Base-by-base conservation (phyloP, 805 yeast species). In the Saccharomycopsis sp. region DNA sequence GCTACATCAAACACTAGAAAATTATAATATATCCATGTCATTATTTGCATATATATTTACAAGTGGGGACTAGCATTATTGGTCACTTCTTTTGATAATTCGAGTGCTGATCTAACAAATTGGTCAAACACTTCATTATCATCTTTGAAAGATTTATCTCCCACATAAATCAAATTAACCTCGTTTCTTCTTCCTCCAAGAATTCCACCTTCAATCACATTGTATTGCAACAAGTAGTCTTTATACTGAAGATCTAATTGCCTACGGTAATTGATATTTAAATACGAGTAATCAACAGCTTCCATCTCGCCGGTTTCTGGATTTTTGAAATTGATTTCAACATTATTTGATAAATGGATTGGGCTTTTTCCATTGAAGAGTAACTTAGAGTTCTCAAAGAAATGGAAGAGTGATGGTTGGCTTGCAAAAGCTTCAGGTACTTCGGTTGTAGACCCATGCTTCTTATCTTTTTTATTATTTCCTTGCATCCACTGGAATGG, bases 141-240 rank as follows among this genome's bases (percentile, higher is more conserved):
- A n/a, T 44, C 49, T 17, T n/a, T 17, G 7, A 44, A 44, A 44
- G 49, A 44, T 44, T 44, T 44, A 7, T 54, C 51, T 29, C 25
- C 22, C 61, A 72, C 67, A 55, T 78, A 70, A 53, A 78, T 75
- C 57, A 81, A 67, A 66, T 74, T 71, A 56, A 79, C 74, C 65
- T 81, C 85, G 8, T 72, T 57, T 53, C 72, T 66, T 53, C 80
- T 68, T 0, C 85, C 85, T 1, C 83, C 84, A 52, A 78, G 69
- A 22, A 71, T 66, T 1, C 85, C 85, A 2, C 84, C 84, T 59
- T 82, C 84, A 12, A 78, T 71, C 17, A 72, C 64, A 58, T 75
- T 72, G 51, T 76, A 70, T 64, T 78, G 82, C 17, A 78, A 69
- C 49, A 69, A 56, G 19, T 53, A 51, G 50, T 69, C 71, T 15